Evolutionary conservation across 805 yeast genomes (phyloP), one percentile per base, ranked within the genome.

Genomic region (Saccharomycopsis vini): DNA sequence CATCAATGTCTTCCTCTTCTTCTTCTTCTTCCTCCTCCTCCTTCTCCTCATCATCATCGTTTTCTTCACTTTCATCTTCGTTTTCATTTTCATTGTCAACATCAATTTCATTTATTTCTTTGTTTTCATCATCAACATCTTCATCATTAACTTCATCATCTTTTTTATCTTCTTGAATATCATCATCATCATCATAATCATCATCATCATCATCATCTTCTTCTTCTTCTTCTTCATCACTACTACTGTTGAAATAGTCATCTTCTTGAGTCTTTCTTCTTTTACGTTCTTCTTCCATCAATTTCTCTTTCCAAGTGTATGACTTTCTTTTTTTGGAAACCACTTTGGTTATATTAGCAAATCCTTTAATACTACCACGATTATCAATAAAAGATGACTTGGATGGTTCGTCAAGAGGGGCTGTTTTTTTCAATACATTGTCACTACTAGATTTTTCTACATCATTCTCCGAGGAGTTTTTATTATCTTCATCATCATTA

Each of bases 281-380:
- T 39, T 69, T 64, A 39, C 62, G 62, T 35, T 73, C 75, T 40
- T 66, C 69, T 39, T 56, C 55, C 44, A 71, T 81, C 4, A 80
- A 57, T 49, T 63, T 66, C 32, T 71, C 69, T 55, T 80, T 75
- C 97, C 96, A 88, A 35, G 80, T 82, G 56, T 84, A 85, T 49
- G 73, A 73, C 51, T 72, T 75, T 58, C 72, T 76, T 22, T 56
- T 50, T 2, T 62, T 50, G 48, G 64, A 68, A 48, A 62, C 66
- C 5, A 75, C 68, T 41, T 72, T 73, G 30, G 72, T 68, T 3
- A 77, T 62, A 55, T 77, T 72, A 3, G 67, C 60, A 54, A 84
- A 83, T 1, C 81, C 83, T 1, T 94, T 90, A 44, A 71, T 71
- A 2, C 71, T 61, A 0, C 90, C 88, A 50, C 95, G 67, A 56